Evolutionary conservation across 2,329 filamentous ascomycete genomes (phyloP), one percentile per base, ranked within the genome.

Genomic region (Cladophialophora carrionii): DNA sequence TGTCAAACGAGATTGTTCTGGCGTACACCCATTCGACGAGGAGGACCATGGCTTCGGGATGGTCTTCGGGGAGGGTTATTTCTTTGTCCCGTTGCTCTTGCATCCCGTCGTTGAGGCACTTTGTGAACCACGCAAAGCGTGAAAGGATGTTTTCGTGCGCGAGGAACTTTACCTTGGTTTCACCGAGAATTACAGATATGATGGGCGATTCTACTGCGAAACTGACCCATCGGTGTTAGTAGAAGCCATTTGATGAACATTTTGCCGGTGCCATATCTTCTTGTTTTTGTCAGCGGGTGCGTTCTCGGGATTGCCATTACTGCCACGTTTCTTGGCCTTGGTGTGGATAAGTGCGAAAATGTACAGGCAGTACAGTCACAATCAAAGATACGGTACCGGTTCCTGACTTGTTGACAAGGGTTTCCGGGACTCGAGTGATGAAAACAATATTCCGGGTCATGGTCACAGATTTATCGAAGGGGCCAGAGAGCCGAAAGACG

Each of bases 111-210:
- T 17, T 24, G n/a, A 49, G 46, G 46, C 46, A 49, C 6, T 20
- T 24, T 49, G 20, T 17, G 46, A 49, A 49, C 46, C 46, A 49
- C 46, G 9, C 22, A 24, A 49, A 49, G 46, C 46, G 46, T 12
- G 46, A 49, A 10, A 49, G 46, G 46, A 49, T 49, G 46, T 8
- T 49, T 24, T 49, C 46, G 46, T 49, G 46, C 22, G 22, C 46
- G 22, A 49, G 46, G 22, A 49, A 49, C 10, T 49, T 49, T 17
- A 49, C 22, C 46, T 49, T 49, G 7, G 10, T 17, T 3, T 20
- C n/a, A 24, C 46, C 22, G 9, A 49, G 17, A 49, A 49, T 49
- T 17, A 49, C 22, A 6, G 46, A 6, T 20, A 49, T 49, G 46
- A 49, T 49, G 3, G n/a, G 7, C 17, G 10, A 49, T 20, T 17